Percentiles rank a stretch among this genome's conserved stretches.
Conservation (phyloP, 345 rosid genomes). For the Litchi chinensis region DNA sequence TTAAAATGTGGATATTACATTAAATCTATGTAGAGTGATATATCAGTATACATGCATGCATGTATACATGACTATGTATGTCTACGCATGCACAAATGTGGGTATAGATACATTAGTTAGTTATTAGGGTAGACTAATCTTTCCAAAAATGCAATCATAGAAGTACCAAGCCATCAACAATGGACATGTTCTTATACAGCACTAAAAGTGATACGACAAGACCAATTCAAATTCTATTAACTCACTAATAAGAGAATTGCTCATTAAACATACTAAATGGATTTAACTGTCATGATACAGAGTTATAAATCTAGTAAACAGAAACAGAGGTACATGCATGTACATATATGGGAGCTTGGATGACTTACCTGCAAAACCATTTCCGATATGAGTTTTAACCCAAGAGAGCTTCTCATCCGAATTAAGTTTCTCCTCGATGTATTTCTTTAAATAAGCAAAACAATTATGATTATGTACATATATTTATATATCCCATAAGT, state of each 20-base stretch:
- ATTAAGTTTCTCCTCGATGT: slow-evolving; percentile 55
- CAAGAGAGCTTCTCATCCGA: slow-evolving; percentile 50
- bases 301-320: not conserved
- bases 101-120: not conserved
- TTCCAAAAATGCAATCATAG: not conserved
- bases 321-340: not conserved
- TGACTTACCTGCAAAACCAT: slow-evolving; percentile 69
- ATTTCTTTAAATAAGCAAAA: slow-evolving; percentile 41
- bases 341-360: not conserved
- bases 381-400: slow-evolving; percentile 55
- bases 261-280: not conserved
- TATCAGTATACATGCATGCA: not conserved
- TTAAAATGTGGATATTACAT: not conserved
- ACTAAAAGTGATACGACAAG: not conserved
- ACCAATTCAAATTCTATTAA: not conserved
- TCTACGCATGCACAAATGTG: not conserved
- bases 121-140: not conserved
- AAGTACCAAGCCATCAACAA: not conserved
- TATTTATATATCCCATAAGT: not conserved
- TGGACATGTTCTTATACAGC: not conserved
- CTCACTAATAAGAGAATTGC: not conserved
- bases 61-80: not conserved
- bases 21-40: too few relatives aligned
- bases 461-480: not conserved
- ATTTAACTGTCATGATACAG: not conserved